phyloP scores from a whole-genome alignment of 2,329 filamentous ascomycete genomes.

The Uncinocarpus reesii region DNA sequence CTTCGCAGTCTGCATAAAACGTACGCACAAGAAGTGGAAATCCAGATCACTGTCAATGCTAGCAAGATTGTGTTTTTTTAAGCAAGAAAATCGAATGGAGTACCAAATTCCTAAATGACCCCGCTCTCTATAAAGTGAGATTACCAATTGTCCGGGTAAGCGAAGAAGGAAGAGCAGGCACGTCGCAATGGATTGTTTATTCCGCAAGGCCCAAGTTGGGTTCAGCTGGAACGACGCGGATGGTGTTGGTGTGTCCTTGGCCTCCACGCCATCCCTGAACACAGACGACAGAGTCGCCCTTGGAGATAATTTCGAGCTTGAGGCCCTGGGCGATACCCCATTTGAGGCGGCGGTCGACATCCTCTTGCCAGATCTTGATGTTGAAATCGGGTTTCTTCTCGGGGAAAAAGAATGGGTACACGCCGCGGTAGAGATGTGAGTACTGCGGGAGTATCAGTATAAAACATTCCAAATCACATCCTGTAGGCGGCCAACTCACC shows the following conservation, averaged over 20 bases:
- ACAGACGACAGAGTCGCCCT: slow-evolving; percentile 61
- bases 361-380: slow-evolving; percentile 93
- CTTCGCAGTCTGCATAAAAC: not conserved
- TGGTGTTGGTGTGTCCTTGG: slow-evolving; percentile 58
- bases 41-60: not conserved
- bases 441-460: slow-evolving; percentile 44
- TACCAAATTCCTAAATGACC: slow-evolving; percentile 1
- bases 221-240: slow-evolving; percentile 42
- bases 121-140: slow-evolving; percentile 2
- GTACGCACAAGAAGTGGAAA: not conserved
- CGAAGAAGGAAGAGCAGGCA: not conserved
- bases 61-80: not conserved
- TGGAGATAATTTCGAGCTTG: slow-evolving; percentile 67
- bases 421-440: slow-evolving; percentile 89
- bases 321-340: slow-evolving; percentile 88
- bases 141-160: not conserved
- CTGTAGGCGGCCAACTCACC: slow-evolving; percentile 33
- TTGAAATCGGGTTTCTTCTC: slow-evolving; percentile 91
- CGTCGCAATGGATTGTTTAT: not conserved
- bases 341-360: slow-evolving; percentile 94
- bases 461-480: not conserved
- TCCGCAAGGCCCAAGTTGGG: slow-evolving; percentile 33
- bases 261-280: slow-evolving; percentile 60
- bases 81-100: not conserved
- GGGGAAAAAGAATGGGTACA: slow-evolving; percentile 93